A percentile compares a stretch with the other conserved stretches of the same genome.
Conservation (phyloP, 768 basidiomycete species). For the Lactarius tabidus region DNA sequence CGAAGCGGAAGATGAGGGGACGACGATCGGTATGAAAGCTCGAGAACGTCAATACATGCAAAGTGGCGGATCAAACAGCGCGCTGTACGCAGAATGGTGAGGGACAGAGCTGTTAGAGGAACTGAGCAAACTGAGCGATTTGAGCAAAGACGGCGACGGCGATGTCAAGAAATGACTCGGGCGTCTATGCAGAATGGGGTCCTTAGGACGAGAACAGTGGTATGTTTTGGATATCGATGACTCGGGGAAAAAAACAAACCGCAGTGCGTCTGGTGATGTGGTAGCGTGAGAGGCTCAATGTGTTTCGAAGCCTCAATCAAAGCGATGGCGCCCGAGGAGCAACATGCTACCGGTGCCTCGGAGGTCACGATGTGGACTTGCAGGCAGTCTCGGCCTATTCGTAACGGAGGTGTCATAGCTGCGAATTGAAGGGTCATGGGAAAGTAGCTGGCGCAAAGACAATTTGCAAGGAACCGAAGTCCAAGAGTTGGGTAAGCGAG, state of each 20-base stretch:
- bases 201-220: not conserved
- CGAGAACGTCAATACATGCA: not conserved
- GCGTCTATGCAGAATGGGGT: not conserved
- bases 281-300: constrained; percentile 3
- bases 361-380: constrained; percentile 1
- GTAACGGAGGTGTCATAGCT: not conserved
- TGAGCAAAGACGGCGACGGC: not conserved
- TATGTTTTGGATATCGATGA: not conserved
- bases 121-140: no score
- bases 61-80: not conserved
- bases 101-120: no score
- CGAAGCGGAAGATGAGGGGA: not conserved
- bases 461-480: not conserved
- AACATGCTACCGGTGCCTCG: not conserved
- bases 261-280: not conserved
- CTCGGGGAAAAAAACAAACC: not conserved
- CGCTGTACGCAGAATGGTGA: not conserved
- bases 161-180: not conserved
- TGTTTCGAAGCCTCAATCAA: not conserved
- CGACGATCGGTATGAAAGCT: not conserved
- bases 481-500: not conserved
- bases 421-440: constrained; percentile 3
- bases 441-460: not conserved
- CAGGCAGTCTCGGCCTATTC: not conserved
- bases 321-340: not conserved